A percentile compares a stretch with the other conserved stretches of the same genome.
Conservation (phyloP, 768 basidiomycete genomes). For the Myochromella boudieri region DNA sequence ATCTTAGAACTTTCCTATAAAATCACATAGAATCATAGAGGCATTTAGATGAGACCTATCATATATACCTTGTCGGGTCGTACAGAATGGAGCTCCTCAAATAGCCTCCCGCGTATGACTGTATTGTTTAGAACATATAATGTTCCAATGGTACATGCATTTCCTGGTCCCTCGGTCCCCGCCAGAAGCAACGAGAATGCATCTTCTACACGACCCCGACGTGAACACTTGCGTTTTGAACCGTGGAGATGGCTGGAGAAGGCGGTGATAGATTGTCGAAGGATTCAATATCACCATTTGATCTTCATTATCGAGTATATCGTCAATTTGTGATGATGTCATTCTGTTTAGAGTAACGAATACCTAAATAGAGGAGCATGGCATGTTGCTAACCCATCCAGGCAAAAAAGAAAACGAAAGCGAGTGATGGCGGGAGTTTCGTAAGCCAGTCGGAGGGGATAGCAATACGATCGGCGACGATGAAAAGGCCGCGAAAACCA, state of each 20-base stretch:
- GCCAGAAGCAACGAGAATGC: slow-evolving; percentile 35
- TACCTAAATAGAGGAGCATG: slow-evolving; percentile 7
- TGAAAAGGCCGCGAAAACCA: slow-evolving; percentile 33
- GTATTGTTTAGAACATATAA: slow-evolving; percentile 35
- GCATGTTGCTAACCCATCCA: slow-evolving; percentile 2
- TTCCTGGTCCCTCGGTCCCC: slow-evolving; percentile 38
- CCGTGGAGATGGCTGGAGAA: slow-evolving; percentile 16
- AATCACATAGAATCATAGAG: slow-evolving; percentile 6
- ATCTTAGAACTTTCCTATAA: slow-evolving; percentile 39
- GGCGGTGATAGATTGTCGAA: slow-evolving; percentile 21
- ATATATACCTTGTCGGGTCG: slow-evolving; percentile 38
- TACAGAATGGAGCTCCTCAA: slow-evolving; percentile 30
- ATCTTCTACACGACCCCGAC: slow-evolving; percentile 28
- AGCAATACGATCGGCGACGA: slow-evolving; percentile 29
- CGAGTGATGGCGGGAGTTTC: slow-evolving; percentile 30
- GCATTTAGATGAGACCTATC: neutral
- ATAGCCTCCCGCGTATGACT: slow-evolving; percentile 24
- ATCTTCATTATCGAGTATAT: slow-evolving; percentile 11
- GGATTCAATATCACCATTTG: slow-evolving; percentile 11
- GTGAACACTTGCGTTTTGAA: slow-evolving; percentile 7
- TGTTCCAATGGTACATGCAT: slow-evolving; percentile 36
- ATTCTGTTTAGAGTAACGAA: slow-evolving; percentile 11
- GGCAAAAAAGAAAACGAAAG: slow-evolving; percentile 15
- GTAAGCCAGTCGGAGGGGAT: slow-evolving; percentile 30
- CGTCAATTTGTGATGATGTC: slow-evolving; percentile 16